Evolutionary conservation across 768 basidiomycete species (phyloP), one percentile per base, ranked within the genome.

Genomic region (Sporobolomyces roseus): DNA sequence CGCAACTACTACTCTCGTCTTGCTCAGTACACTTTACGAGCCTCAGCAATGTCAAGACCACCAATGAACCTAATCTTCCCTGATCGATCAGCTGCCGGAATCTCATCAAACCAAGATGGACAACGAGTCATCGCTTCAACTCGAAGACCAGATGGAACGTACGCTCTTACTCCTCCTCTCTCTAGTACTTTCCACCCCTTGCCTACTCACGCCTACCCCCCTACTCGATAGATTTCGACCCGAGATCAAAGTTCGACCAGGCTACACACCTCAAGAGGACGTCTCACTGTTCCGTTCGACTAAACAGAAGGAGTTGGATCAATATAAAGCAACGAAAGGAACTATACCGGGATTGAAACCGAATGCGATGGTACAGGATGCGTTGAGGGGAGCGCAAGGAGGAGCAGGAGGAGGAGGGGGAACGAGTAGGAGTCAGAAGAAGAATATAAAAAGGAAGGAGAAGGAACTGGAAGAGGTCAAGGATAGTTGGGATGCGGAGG

Each of bases 181-280:
- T 48, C 43, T 30, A n/a, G 36, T 29, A 2, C 8, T 45, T 9
- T 2, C 16, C 25, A 7, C 6, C 13, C 45, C n/a, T 30, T 4
- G 36, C 5, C 63, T 35, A 33, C 56, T 25, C 38, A 41, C 17
- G 10, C 38, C 38, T 9, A 41, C 38, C 38, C 17, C 17, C 17
- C 38, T 9, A 9, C 38, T 41, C 17, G 38, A 41, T 9, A 71
- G 70, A 23, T 32, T 32, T n/a, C 65, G 70, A 29, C 59, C 63
- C 25, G 70, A 71, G 50, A 32, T 60, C 65, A 66, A 67, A 58
- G 54, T 71, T 52, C 62, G 70, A 16, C 65, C 70, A 0, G 70
- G 70, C 21, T 71, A 29, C 70, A 71, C 70, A 0, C 70, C 70
- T 3, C 52, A 54, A 17, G 70, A 71, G 21, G 70, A 71, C 58